phyloP scores from a whole-genome alignment of 2,329 filamentous ascomycete species.

The Colletotrichum cuscutae region DNA sequence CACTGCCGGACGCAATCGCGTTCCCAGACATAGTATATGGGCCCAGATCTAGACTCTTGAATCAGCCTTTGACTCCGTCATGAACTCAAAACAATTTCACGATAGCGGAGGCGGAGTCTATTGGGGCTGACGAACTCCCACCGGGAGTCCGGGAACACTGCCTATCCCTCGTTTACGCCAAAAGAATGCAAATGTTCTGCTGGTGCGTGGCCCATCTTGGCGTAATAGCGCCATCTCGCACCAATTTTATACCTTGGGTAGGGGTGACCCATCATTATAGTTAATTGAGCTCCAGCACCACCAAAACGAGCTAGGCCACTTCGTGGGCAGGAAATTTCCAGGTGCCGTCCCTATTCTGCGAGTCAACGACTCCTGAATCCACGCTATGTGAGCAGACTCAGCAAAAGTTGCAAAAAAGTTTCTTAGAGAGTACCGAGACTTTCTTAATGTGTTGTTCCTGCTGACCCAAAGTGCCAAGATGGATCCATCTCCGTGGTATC shows the following conservation, averaged over 20 bases:
- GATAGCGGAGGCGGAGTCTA: neutral
- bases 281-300: neutral
- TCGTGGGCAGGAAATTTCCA: neutral
- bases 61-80: neutral
- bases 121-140: neutral
- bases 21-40: no score
- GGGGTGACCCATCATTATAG: conserved; percentile 4
- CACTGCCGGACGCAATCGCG: no score
- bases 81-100: neutral
- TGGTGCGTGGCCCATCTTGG: neutral
- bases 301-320: conserved; percentile 3
- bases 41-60: neutral
- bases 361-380: neutral
- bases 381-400: neutral
- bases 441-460: neutral
- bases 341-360: neutral
- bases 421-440: conserved; percentile 19
- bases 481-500: neutral
- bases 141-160: neutral
- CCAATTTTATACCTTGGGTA: neutral
- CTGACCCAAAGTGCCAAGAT: neutral
- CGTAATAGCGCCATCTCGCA: neutral
- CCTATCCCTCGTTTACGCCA: neutral
- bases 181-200: neutral
- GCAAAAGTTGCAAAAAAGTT: neutral